These are phyloP conservation scores for Mycena rosella DNA, from an alignment of 768 basidiomycete species.

Conservation along the genomic window DNA sequence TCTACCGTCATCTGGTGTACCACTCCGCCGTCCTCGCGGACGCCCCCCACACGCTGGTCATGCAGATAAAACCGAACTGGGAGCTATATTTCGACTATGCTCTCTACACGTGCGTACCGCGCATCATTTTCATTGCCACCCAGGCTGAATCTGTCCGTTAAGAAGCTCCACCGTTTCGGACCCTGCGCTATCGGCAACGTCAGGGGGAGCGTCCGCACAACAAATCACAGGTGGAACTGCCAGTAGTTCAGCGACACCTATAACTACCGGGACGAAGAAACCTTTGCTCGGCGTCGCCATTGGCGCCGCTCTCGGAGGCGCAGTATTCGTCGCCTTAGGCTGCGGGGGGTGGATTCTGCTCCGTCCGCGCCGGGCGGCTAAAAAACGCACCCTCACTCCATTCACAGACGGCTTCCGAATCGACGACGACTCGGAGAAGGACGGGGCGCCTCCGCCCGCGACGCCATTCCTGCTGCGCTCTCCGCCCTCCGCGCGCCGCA, in stretches of 20 bases:
- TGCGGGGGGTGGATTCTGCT: not conserved
- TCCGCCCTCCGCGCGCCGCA: too few relatives aligned
- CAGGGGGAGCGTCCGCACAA: too few relatives aligned
- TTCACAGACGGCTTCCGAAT: too few relatives aligned
- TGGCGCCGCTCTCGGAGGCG: constrained; percentile 4
- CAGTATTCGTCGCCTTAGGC: not conserved
- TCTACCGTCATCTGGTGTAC: constrained; percentile 3
- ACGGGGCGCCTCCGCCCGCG: too few relatives aligned
- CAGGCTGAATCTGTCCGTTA: too few relatives aligned
- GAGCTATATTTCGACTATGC: constrained; percentile 18
- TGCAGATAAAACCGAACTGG: constrained; percentile 9
- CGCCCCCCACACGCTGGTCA: not conserved
- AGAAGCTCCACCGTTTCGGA: not conserved
- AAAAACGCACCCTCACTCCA: too few relatives aligned
- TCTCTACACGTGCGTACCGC: constrained; percentile 8
- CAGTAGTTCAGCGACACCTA: too few relatives aligned
- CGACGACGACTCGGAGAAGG: too few relatives aligned
- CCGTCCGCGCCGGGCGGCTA: not conserved
- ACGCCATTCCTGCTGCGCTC: too few relatives aligned
- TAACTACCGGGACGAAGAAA: not conserved
- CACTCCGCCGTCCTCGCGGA: not conserved
- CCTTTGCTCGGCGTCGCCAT: not conserved
- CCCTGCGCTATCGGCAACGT: too few relatives aligned
- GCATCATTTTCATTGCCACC: not conserved
- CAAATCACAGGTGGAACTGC: too few relatives aligned